Percentiles rank a stretch among this genome's conserved stretches.
These are phyloP conservation scores for Penicillium crustosum DNA, from an alignment of 2,329 filamentous ascomycete genomes.

Conservation along the genomic window DNA sequence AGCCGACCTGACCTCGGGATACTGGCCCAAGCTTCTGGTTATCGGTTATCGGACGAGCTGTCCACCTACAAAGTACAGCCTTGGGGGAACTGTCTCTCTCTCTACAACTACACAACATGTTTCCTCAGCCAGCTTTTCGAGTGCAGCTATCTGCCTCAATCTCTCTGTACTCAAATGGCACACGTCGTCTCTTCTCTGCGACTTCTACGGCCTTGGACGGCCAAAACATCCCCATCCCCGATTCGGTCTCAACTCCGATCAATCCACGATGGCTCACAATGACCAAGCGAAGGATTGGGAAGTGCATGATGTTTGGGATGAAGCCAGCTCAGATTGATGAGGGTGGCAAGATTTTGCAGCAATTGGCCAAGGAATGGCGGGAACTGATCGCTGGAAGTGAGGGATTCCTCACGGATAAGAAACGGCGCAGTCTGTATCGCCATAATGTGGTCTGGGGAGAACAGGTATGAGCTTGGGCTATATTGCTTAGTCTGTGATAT, in stretches of 20 bases:
- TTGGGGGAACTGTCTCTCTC: not conserved
- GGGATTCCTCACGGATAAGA: slow-evolving; percentile 67
- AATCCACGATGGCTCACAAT: slow-evolving; percentile 68
- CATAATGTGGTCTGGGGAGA: slow-evolving; percentile 80
- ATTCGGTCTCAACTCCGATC: slow-evolving; percentile 30
- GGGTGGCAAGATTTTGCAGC: slow-evolving; percentile 60
- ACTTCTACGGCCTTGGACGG: slow-evolving; percentile 12
- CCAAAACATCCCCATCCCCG: slow-evolving; percentile 13
- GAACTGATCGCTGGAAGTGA: slow-evolving; percentile 70
- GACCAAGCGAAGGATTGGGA: slow-evolving; percentile 66
- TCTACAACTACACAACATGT: slow-evolving; percentile 24
- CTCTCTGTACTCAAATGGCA: slow-evolving; percentile 4
- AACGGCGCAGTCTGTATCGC: slow-evolving; percentile 62
- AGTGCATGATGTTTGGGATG: slow-evolving; percentile 74
- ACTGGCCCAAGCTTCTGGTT: slow-evolving; percentile 19
- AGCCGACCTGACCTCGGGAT: slow-evolving; percentile 8
- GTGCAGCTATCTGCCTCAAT: slow-evolving; percentile 21
- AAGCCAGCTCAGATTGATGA: slow-evolving; percentile 56
- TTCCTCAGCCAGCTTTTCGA: slow-evolving; percentile 18
- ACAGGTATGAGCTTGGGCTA: slow-evolving; percentile 58
- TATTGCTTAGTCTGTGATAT: not conserved
- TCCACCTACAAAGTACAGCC: too few species aligned
- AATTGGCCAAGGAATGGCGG: slow-evolving; percentile 67
- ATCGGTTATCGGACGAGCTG: slow-evolving; percentile 4
- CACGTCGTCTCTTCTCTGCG: slow-evolving; percentile 22